These are phyloP conservation scores for Cardiospermum halicacabum DNA, from an alignment of 345 rosid genomes.

Conservation along the genomic window DNA sequence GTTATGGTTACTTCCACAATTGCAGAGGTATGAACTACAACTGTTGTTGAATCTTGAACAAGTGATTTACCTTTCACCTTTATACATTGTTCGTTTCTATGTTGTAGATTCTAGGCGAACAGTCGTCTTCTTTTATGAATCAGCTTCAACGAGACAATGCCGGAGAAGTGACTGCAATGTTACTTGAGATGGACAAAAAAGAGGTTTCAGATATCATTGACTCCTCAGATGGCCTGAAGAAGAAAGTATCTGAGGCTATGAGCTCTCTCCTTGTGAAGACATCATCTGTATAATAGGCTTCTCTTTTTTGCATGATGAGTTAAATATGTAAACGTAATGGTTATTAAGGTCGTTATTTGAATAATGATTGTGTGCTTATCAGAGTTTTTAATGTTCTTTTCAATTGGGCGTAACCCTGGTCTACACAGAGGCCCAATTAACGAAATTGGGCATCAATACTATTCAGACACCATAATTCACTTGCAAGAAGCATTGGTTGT, in stretches of 20 bases:
- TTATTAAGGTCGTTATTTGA: no score
- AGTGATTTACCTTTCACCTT: not conserved
- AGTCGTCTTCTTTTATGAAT: conserved; percentile 1
- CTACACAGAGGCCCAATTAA: no score
- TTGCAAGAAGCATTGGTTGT: no score
- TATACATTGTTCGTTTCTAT: not conserved
- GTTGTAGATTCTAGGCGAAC: conserved; percentile 18
- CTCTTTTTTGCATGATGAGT: no score
- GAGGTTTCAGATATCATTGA: conserved; percentile 14
- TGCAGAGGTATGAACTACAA: conserved; percentile 10
- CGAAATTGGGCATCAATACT: no score
- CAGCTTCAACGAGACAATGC: conserved; percentile 22
- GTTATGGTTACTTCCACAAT: conserved; percentile 15
- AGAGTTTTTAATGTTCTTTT: no score
- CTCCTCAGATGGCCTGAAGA: conserved; percentile 22
- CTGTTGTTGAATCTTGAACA: no score
- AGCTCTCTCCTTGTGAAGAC: conserved; percentile 13
- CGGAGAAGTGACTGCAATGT: conserved; percentile 26
- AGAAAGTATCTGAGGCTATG: conserved; percentile 22
- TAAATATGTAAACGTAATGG: no score
- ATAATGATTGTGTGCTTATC: no score
- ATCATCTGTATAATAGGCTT: no score
- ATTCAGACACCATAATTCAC: no score
- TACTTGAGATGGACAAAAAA: conserved; percentile 23
- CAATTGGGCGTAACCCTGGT: no score